Evolutionary conservation across 202 grass and related monocot species (phyloP), one percentile per base, ranked within the genome.

Genomic region (Musa balbisiana): DNA sequence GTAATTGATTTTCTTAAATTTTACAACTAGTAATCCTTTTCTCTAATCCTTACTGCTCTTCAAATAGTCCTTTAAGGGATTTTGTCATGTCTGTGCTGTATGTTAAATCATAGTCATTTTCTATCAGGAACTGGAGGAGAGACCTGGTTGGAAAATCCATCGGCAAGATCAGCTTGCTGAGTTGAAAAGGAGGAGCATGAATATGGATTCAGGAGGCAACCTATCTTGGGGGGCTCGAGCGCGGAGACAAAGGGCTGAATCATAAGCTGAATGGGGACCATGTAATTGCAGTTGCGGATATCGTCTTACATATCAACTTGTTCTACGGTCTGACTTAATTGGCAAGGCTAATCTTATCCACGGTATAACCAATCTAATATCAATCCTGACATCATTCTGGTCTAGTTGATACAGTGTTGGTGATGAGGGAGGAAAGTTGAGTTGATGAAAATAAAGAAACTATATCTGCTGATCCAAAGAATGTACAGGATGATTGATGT

Each of bases 211-310:
- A 17, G 86, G 89, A 17, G 93, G 88, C 56, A 92, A 97, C 72
- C 66, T 97, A 17, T 93, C 93, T 3, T 97, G 93, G 93, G 90
- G 86, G 14, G 93, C 88, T 79, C 79, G 76, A 53, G 93, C 93
- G 88, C 80, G 90, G 21, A 81, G 71, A 55, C 82, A 71, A 82
- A 88, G 85, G 80, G 82, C 74, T 1, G 88, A 81, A 65, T 79
- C 81, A 80, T 82, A 79, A 55, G 62, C 49, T 22, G 80, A 93
- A 27, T 72, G 85, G 62, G 70, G 2, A 73, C n/a, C 52, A 75
- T 52, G 67, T 69, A 11, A 64, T 11, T 27, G 13, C n/a, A 2
- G 8, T 26, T 73, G 8, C 23, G 10, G 23, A 73, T 73, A 55
- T 64, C 26, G 5, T 63, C 27, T 23, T 33, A 24, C 54, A 12